Evolutionary conservation across 1,284 basidiomycete genomes (phyloP), one percentile per base, ranked within the genome.

Genomic region (Mycosarcoma mackinlayi): DNA sequence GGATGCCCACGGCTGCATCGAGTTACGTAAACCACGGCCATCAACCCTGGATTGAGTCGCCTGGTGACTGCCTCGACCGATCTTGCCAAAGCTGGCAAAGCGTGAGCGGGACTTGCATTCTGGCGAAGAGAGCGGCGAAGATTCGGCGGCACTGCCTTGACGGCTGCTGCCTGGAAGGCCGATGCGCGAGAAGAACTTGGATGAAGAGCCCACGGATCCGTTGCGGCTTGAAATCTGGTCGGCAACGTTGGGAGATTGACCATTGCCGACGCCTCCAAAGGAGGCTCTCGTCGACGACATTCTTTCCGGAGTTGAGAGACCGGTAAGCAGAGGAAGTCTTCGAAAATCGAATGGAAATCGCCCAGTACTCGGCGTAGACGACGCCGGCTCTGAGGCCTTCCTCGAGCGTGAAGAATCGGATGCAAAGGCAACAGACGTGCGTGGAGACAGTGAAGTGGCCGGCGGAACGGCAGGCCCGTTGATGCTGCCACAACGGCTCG

Each of bases 1-100:
- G 0, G 68, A 71, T 2, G 68, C 68, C 68, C 68, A 71, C 1
- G 58, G 39, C 44, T 66, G 53, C 55, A 67, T 67, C 23, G 65
- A 54, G 18, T 58, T 54, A 24, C 59, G 54, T 49, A 68, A 47
- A 33, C 40, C 46, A n/a, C 31, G 50, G 10, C 19, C 28, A 16
- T 31, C 46, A n/a, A n/a, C n/a, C 16, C 35, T 54, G 6, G 55
- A 42, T 9, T 41, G 39, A 10, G 38, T 25, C 16, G 16, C 48
- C 14, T 24, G 34, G 9, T 60, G 39, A 28, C 40, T 34, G 30
- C 38, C 33, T 23, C 66, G 55, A 35, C 55, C 39, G 11, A 63
- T 23, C n/a, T 35, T 42, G 6, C 51, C 55, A 21, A 66, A 53
- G 48, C 63, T 66, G 18, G 49, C 39, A 38, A 66, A 71, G 4